phyloP scores from a whole-genome alignment of 169 alveolate genomes.

The Eimeria nieschulzi region DNA sequence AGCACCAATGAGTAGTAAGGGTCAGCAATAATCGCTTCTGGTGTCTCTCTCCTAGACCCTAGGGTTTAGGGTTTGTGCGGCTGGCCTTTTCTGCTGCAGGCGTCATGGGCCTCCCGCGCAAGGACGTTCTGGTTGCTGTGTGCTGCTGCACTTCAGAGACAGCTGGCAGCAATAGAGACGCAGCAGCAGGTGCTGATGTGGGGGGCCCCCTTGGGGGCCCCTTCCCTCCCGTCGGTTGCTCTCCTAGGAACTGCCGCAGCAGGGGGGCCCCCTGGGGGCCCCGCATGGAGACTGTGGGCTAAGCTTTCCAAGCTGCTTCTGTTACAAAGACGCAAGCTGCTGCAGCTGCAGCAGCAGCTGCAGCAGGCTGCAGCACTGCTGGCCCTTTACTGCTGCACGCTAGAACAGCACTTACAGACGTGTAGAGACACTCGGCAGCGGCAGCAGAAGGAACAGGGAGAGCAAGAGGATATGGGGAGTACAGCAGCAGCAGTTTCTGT shows the following conservation, averaged over 20 bases:
- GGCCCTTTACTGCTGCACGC: not conserved
- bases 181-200: constrained; percentile 14
- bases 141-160: constrained; percentile 33
- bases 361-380: constrained; percentile 9
- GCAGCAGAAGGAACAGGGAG: not conserved
- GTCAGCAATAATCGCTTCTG: too few species aligned
- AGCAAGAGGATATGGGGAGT: not conserved
- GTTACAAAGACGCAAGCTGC: not conserved
- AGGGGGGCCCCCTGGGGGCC: not conserved
- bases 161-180: constrained; percentile 7
- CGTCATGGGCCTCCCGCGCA: constrained; percentile 4
- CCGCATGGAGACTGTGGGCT: constrained; percentile 3
- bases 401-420: not conserved
- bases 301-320: constrained; percentile 11
- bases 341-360: constrained; percentile 32
- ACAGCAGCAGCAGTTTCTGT: not conserved
- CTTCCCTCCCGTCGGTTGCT: not conserved
- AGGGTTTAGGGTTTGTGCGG: not conserved
- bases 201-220: constrained; percentile 14
- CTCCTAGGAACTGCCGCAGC: not conserved
- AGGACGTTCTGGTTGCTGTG: not conserved
- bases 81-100: constrained; percentile 3
- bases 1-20: too few species aligned
- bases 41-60: not conserved
- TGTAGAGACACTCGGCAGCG: not conserved